Percentiles rank a stretch among this genome's conserved stretches.
Conservation (phyloP, 257 asterid genomes). For the Capsicum pubescens region DNA sequence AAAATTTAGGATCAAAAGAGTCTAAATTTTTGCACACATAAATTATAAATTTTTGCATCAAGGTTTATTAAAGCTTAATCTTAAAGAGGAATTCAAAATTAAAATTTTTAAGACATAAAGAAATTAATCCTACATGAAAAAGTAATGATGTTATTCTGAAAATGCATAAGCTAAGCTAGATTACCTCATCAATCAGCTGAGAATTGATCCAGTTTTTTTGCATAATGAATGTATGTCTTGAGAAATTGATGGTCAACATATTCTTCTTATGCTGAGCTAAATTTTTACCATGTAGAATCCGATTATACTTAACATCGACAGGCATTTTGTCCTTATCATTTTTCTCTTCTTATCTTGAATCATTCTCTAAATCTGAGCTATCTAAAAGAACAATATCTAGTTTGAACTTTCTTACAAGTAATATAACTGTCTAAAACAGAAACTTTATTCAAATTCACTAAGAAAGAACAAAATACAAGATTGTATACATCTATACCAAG, state of each 20-base stretch:
- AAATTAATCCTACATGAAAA: not conserved
- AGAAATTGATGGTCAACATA: constrained; percentile 84
- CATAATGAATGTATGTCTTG: constrained; percentile 88
- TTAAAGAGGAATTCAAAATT: not conserved
- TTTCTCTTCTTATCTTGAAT: constrained; percentile 58
- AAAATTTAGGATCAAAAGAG: too few relatives aligned
- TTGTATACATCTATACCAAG: too few relatives aligned
- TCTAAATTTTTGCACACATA: too few relatives aligned
- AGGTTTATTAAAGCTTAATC: not conserved
- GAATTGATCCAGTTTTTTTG: constrained; percentile 86
- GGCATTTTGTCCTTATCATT: constrained; percentile 76
- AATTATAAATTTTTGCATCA: not conserved
- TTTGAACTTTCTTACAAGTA: too few relatives aligned
- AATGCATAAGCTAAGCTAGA: not conserved
- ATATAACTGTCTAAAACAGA: too few relatives aligned
- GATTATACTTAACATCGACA: constrained; percentile 76
- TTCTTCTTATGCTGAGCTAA: constrained; percentile 65
- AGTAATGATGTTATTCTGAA: not conserved
- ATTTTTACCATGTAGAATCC: constrained; percentile 82
- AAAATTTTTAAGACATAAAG: not conserved
- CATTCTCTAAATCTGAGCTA: constrained; percentile 48
- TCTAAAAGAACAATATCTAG: constrained; percentile 38
- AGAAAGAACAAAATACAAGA: too few relatives aligned
- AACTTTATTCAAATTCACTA: too few relatives aligned
- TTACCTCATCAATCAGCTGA: constrained; percentile 95